Evolutionary conservation across 768 basidiomycete genomes (phyloP), one percentile per base, ranked within the genome.

Genomic region (Termitomyces sp.): DNA sequence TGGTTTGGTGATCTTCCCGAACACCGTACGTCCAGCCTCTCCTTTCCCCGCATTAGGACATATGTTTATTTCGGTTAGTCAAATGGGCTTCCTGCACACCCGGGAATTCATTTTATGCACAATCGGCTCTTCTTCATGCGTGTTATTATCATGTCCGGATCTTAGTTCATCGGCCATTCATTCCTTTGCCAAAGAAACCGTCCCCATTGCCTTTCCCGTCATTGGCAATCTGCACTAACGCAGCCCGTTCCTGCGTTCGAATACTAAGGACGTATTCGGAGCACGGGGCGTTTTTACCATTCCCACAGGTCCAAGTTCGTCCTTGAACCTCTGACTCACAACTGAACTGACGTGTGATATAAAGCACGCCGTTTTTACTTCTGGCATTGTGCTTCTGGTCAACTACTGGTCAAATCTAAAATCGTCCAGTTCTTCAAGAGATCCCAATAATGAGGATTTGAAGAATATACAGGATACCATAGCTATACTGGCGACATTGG

Each of bases 141-240:
- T 72, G 63, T 2, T 79, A 76, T 52, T 75, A 78, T 59, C 63
- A 75, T 48, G 69, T 82, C n/a, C 82, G 87, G 63, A 91, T 93
- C 61, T 71, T 85, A 53, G 81, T 91, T 46, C 91, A 93, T 67
- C 78, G 91, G 42, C 85, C 87, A 1, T 91, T 89, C 68, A 86
- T 94, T 55, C 86, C 87, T 0, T 78, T 79, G 2, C 80, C 84
- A 0, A 73, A 75, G 38, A 82, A 82, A 53, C 76, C 68, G 9
- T 62, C 63, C 8, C 66, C 71, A 2, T 56, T 68, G 10, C 64
- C 70, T 2, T 78, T 84, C 47, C 84, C 86, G 72, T 64, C 90
- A 0, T 73, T 92, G 35, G 87, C 88, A 0, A 91, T 94, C 53
- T 93, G 90, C 66, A 83, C 86, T 10, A 92, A 92, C 58, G 84